These are phyloP conservation scores for Larix sibirica DNA, from an alignment of 83 land plant species.

Conservation along the genomic window DNA sequence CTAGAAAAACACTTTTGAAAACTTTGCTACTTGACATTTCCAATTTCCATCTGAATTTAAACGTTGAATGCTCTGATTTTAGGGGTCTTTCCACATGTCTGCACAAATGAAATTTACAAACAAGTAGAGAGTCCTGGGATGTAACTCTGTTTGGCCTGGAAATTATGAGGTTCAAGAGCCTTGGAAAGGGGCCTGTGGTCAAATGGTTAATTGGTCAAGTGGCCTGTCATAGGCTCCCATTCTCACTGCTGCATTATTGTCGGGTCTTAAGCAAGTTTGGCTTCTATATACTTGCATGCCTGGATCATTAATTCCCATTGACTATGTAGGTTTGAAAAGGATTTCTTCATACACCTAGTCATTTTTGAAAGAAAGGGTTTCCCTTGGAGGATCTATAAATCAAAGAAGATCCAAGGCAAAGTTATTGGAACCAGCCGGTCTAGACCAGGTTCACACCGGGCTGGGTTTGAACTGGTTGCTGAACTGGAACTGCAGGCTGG, in stretches of 20 bases:
- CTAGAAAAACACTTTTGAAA: background rate
- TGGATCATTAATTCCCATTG: background rate
- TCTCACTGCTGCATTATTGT: background rate
- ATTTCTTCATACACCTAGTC: background rate
- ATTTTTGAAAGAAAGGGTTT: conserved; percentile 1
- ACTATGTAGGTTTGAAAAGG: background rate
- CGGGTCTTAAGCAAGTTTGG: background rate
- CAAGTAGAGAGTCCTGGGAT: too few species aligned
- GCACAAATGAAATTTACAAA: background rate
- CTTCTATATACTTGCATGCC: background rate
- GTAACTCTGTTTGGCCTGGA: background rate
- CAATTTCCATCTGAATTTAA: background rate
- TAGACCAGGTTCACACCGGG: too few species aligned
- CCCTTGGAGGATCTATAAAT: background rate
- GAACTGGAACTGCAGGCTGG: too few species aligned
- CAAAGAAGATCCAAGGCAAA: background rate
- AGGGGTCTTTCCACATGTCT: background rate
- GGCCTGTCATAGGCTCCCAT: background rate
- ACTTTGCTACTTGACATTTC: background rate
- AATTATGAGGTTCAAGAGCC: background rate
- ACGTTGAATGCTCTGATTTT: background rate
- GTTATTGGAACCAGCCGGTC: background rate
- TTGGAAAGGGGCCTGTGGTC: background rate
- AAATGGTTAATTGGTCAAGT: background rate
- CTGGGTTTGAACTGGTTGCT: too few species aligned